Percentiles rank a stretch among this genome's conserved stretches.
Conservation (phyloP, 768 basidiomycete genomes). For the Suillus tomentosus region DNA sequence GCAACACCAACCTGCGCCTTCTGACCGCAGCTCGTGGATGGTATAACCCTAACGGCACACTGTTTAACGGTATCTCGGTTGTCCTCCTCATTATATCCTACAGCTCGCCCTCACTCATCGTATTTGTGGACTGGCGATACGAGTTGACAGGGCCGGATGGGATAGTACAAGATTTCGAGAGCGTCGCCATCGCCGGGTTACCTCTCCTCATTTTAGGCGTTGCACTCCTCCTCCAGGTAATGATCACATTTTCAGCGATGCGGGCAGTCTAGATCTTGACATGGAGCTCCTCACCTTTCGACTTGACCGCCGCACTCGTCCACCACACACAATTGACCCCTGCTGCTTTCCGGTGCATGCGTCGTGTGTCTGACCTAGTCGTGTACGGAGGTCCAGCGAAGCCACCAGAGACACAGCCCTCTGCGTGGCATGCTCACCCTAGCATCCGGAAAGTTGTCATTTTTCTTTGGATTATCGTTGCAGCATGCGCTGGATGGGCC, state of each 20-base stretch:
- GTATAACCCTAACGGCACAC: neutral
- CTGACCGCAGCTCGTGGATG: conserved; percentile 21
- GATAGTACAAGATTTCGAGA: too few relatives aligned
- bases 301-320: conserved; percentile 32
- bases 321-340: conserved; percentile 27
- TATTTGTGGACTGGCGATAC: too few relatives aligned
- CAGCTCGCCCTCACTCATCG: neutral
- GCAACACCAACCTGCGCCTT: conserved; percentile 22
- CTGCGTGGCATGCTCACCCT: conserved; percentile 31
- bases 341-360: conserved; percentile 28
- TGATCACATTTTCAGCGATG: conserved; percentile 26
- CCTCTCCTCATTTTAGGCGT: conserved; percentile 32
- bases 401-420: conserved; percentile 24
- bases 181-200: conserved; percentile 17
- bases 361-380: conserved; percentile 17
- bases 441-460: conserved; percentile 25
- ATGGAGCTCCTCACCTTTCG: conserved; percentile 36
- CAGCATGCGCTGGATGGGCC: conserved; percentile 27
- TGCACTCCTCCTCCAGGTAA: conserved; percentile 24
- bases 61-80: neutral
- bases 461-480: conserved; percentile 27
- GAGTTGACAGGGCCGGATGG: too few relatives aligned
- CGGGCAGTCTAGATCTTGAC: conserved; percentile 27
- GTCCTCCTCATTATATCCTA: neutral
- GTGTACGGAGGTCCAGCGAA: conserved; percentile 14